These are phyloP conservation scores for Tympanopsis confertula DNA, from an alignment of 2,329 filamentous ascomycete genomes.

Conservation along the genomic window DNA sequence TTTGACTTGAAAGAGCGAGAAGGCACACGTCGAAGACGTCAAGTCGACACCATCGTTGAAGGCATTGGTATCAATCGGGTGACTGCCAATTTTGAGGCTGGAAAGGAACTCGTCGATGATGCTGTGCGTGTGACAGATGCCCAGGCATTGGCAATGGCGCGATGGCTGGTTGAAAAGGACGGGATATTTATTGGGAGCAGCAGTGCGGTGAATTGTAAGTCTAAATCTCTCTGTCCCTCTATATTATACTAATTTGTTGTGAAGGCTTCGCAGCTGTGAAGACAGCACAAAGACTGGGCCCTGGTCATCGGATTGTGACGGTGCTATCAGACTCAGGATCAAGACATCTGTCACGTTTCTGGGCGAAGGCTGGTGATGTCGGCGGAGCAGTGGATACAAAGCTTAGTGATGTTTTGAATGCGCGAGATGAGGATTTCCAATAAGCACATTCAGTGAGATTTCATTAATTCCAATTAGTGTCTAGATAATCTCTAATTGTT, in stretches of 20 bases:
- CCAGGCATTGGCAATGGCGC: constrained; percentile 86
- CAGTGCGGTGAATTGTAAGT: constrained; percentile 1
- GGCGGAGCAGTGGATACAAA: constrained; percentile 28
- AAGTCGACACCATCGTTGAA: constrained; percentile 93
- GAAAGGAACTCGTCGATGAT: constrained; percentile 76
- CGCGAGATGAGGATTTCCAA: constrained; percentile 18
- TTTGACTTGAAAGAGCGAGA: constrained; percentile 81
- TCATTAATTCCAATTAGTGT: too few species aligned
- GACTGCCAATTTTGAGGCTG: constrained; percentile 86
- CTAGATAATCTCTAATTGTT: too few species aligned
- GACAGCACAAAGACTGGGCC: constrained; percentile 29
- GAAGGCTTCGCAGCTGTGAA: constrained; percentile 32
- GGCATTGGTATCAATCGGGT: constrained; percentile 90
- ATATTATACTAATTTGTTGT: not conserved
- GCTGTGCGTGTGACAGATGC: constrained; percentile 78
- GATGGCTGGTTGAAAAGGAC: constrained; percentile 90
- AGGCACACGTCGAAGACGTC: constrained; percentile 75
- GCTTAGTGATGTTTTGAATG: constrained; percentile 29
- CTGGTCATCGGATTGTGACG: constrained; percentile 32
- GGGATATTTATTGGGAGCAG: constrained; percentile 75
- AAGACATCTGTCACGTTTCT: constrained; percentile 37
- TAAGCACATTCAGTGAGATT: too few species aligned
- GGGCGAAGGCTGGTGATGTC: constrained; percentile 31
- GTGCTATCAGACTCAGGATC: constrained; percentile 35
- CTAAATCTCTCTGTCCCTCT: not conserved